phyloP scores from a whole-genome alignment of 2,329 filamentous ascomycete species.

The Fusarium marasasianum region DNA sequence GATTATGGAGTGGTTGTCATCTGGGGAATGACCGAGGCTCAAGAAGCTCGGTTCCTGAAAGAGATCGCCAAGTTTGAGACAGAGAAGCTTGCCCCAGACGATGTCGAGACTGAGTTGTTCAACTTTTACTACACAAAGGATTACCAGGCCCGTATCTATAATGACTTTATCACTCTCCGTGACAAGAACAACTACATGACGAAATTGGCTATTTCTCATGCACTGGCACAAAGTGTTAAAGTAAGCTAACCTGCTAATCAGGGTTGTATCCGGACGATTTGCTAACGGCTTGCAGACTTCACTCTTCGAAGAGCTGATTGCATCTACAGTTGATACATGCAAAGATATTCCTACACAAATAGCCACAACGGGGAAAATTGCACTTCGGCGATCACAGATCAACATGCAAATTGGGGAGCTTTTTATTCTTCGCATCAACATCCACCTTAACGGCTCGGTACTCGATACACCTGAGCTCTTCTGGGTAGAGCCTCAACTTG shows the following conservation, averaged over 20 bases:
- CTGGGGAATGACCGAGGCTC: slow-evolving; percentile 94
- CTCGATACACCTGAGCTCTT: slow-evolving; percentile 97
- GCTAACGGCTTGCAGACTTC: slow-evolving; percentile 71
- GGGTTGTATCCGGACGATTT: background rate
- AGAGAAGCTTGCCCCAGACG: slow-evolving; percentile 87
- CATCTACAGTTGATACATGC: slow-evolving; percentile 90
- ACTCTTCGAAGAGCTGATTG: slow-evolving; percentile 93
- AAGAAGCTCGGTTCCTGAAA: slow-evolving; percentile 91
- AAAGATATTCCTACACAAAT: slow-evolving; percentile 95
- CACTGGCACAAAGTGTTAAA: slow-evolving; percentile 95
- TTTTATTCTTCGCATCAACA: slow-evolving; percentile 97
- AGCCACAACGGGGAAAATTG: slow-evolving; percentile 89
- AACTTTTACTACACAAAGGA: slow-evolving; percentile 99
- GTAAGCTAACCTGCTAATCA: slow-evolving; percentile 49
- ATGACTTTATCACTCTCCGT: slow-evolving; percentile 95
- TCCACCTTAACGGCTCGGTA: slow-evolving; percentile 95
- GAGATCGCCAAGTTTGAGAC: slow-evolving; percentile 94
- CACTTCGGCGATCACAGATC: slow-evolving; percentile 87
- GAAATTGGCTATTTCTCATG: slow-evolving; percentile 95
- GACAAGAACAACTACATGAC: slow-evolving; percentile 99
- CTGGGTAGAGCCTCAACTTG: slow-evolving; percentile 97
- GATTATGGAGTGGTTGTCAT: slow-evolving; percentile 98
- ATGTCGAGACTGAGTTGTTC: slow-evolving; percentile 96
- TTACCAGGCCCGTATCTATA: slow-evolving; percentile 98
- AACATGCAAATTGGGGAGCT: slow-evolving; percentile 99